A percentile compares a stretch with the other conserved stretches of the same genome.
Evolutionary conservation across 2,329 filamentous ascomycete species (phyloP).

Genomic region (Knoxdaviesia capensis): DNA sequence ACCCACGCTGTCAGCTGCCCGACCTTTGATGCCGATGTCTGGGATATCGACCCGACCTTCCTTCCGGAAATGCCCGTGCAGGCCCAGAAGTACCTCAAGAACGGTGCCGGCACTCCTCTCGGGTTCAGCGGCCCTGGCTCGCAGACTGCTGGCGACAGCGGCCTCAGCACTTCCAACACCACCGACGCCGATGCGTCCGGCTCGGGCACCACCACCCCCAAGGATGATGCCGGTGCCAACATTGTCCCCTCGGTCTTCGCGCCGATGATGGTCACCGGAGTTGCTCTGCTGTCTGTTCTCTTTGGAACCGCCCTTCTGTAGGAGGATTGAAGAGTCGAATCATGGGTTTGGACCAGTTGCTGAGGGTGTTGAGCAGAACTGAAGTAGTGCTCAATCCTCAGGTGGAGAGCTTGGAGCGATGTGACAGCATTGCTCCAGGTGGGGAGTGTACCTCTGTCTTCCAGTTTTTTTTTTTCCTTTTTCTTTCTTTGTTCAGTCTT

Average conservation of each 20-base stretch:
- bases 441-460: neutral
- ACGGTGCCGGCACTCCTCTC: constrained; percentile 31
- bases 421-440: no score
- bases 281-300: constrained; percentile 15
- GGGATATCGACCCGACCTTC: constrained; percentile 28
- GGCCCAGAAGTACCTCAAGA: constrained; percentile 30
- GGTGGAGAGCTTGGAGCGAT: no score
- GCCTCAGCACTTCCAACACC: constrained; percentile 23
- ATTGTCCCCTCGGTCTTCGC: constrained; percentile 10
- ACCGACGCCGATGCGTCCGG: constrained; percentile 11
- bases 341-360: no score
- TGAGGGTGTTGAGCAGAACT: no score
- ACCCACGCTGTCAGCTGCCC: constrained; percentile 28
- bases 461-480: constrained; percentile 2
- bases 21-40: constrained; percentile 19
- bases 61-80: constrained; percentile 30
- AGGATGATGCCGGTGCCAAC: constrained; percentile 13
- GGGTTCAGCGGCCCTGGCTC: constrained; percentile 32
- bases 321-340: constrained; percentile 2
- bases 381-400: no score
- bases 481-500: neutral
- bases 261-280: constrained; percentile 15
- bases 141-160: constrained; percentile 26
- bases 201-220: constrained; percentile 5
- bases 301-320: constrained; percentile 20